Evolutionary conservation across 495 filamentous ascomycete species (phyloP), one percentile per base, ranked within the genome.

Genomic region (Mytilinidion resinicola): DNA sequence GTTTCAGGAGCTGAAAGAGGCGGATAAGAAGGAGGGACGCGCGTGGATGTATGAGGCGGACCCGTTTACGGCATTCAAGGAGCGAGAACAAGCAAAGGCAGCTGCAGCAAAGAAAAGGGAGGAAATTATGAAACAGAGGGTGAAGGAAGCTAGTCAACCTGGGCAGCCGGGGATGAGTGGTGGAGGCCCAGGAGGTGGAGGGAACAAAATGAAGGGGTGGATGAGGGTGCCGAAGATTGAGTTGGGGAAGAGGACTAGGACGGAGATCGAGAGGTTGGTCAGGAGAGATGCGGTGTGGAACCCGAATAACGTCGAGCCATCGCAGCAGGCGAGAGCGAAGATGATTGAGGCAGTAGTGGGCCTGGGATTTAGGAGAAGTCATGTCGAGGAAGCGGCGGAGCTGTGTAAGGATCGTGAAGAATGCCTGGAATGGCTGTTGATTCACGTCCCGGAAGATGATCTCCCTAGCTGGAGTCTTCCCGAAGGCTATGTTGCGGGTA

Each of bases 381-480:
- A 98, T 70, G 80, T 89, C 39, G 86, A 95, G 67, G 93, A 98
- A 73, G 95, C 93, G 9, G 81, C 87, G 0, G 82, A 80, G 30
- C 84, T 89, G 63, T 96, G 90, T 71, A 95, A 90, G 73, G 90
- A 96, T 69, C 79, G 84, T n/a, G 91, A 97, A 69, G 95, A 97
- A 70, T 82, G 89, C 11, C 75, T 98, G 8, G 86, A 88, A 61
- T 98, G 93, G 93, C 82, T 98, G 17, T 77, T 98, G 19, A 87
- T 97, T 34, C 91, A 98, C 72, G 88, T 98, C 17, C 95, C 93
- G 2, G 93, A 98, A 70, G 95, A 97, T 69, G 93, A 98, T 69
- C 73, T 96, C 1, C 93, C 93, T 0, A 70, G 78, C 15, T 96
- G 91, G 89, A 86, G 88, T 69, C 75, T 98, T 21, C 95, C 95